A percentile compares a stretch with the other conserved stretches of the same genome.
phyloP scores from a whole-genome alignment of 1,284 basidiomycete genomes.

The Gomphus bonarii region DNA sequence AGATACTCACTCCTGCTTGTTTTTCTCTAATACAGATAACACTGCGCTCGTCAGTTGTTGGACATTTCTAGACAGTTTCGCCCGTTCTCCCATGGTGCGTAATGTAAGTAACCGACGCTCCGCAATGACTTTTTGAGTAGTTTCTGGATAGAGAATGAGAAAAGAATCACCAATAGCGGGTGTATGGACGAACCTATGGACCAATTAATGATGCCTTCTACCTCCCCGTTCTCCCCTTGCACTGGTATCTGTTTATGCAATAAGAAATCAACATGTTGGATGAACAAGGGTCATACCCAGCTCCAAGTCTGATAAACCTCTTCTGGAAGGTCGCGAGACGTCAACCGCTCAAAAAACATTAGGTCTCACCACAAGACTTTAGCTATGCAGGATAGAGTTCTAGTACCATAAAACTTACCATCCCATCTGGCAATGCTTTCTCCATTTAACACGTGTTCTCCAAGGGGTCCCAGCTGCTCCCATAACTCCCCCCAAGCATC shows the following conservation, averaged over 20 bases:
- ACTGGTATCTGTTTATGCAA: neutral
- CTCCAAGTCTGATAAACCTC: conserved; percentile 16
- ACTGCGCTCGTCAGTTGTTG: conserved; percentile 10
- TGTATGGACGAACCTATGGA: conserved; percentile 2
- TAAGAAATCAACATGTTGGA: neutral
- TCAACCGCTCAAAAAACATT: conserved; percentile 15
- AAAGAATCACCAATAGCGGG: neutral
- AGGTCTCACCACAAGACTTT: conserved; percentile 11
- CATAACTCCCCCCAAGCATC: conserved; percentile 15
- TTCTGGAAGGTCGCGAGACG: conserved; percentile 14
- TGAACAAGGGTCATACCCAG: conserved; percentile 10
- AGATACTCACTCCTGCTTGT: conserved; percentile 9
- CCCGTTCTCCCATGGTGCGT: conserved; percentile 12
- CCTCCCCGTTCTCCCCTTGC: conserved; percentile 5
- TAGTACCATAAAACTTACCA: conserved; percentile 7
- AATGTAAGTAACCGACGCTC: conserved; percentile 16
- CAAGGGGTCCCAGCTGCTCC: conserved; percentile 13
- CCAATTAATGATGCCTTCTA: conserved; percentile 10
- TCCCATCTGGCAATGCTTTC: conserved; percentile 12
- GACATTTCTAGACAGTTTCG: conserved; percentile 6
- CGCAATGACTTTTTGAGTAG: conserved; percentile 16
- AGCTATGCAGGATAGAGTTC: neutral
- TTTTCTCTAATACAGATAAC: conserved; percentile 10
- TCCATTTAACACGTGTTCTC: conserved; percentile 10
- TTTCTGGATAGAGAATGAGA: conserved; percentile 11